These are phyloP conservation scores for Clavaria fumosa DNA, from an alignment of 768 basidiomycete species.

Conservation along the genomic window DNA sequence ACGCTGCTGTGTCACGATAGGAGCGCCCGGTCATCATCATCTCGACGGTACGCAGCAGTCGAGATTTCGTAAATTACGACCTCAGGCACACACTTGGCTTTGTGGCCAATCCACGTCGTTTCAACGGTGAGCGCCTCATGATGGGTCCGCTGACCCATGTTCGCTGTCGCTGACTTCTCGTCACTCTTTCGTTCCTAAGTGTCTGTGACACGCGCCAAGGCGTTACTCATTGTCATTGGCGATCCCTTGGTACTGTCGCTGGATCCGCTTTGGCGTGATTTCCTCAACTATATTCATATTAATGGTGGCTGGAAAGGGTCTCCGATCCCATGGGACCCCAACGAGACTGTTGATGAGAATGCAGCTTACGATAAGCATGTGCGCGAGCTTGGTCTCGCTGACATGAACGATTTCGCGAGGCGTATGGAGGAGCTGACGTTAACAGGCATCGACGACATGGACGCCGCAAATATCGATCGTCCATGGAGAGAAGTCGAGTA, in stretches of 20 bases:
- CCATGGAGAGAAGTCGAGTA: conserved; percentile 30
- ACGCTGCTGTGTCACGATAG: conserved; percentile 15
- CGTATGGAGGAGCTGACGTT: conserved; percentile 21
- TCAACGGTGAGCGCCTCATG: conserved; percentile 32
- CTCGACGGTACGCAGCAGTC: conserved; percentile 41
- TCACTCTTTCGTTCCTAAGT: conserved; percentile 20
- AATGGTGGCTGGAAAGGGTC: conserved; percentile 42
- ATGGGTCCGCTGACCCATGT: background rate
- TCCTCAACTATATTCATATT: conserved; percentile 40
- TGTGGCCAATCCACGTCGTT: conserved; percentile 36
- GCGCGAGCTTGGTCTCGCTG: conserved; percentile 18
- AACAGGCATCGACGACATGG: conserved; percentile 16
- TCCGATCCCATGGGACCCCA: conserved; percentile 35
- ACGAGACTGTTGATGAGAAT: conserved; percentile 19
- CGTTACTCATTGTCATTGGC: conserved; percentile 43
- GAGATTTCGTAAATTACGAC: conserved; percentile 32
- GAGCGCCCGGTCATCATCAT: conserved; percentile 44
- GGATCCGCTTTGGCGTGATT: conserved; percentile 46
- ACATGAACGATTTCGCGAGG: conserved; percentile 29
- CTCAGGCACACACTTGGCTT: conserved; percentile 42
- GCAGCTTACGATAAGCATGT: conserved; percentile 26
- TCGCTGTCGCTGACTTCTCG: background rate
- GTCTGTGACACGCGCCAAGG: conserved; percentile 45
- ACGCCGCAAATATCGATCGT: conserved; percentile 21
- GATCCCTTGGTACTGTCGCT: conserved; percentile 42